These are phyloP conservation scores for Golubevia sp. DNA, from an alignment of 1,284 basidiomycete genomes.

Conservation along the genomic window DNA sequence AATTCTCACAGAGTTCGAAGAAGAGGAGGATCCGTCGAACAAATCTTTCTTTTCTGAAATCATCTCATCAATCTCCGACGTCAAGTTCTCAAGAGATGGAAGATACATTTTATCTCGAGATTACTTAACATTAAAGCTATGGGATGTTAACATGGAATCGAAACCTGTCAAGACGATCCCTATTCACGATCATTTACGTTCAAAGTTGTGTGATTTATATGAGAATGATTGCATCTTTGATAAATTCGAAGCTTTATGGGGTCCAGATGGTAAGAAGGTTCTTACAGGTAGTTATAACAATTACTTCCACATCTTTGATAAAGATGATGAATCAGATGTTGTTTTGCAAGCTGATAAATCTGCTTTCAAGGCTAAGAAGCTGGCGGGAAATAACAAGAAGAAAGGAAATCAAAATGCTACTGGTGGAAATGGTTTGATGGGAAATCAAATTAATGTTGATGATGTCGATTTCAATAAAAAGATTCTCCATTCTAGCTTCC, in stretches of 20 bases:
- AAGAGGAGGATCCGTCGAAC: slow-evolving; percentile 95
- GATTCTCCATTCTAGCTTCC: slow-evolving; percentile 59
- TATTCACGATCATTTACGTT: slow-evolving; percentile 96
- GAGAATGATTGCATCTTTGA: slow-evolving; percentile 99
- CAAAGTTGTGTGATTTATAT: slow-evolving; percentile 97
- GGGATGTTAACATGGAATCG: slow-evolving; percentile 99
- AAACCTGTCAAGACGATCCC: slow-evolving; percentile 96
- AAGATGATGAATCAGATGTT: slow-evolving; percentile 84
- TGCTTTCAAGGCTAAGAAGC: slow-evolving; percentile 98
- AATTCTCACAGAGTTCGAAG: slow-evolving; percentile 51
- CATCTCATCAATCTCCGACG: slow-evolving; percentile 98
- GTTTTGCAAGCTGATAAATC: slow-evolving; percentile 99
- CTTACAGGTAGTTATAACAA: slow-evolving; percentile 97
- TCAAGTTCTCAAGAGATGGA: slow-evolving; percentile 97
- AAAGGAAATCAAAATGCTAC: no score
- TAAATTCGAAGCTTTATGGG: slow-evolving; percentile 75
- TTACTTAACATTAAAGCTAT: slow-evolving; percentile 97
- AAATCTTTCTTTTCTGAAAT: slow-evolving; percentile 99
- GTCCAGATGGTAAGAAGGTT: slow-evolving; percentile 51
- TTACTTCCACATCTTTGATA: slow-evolving; percentile 99
- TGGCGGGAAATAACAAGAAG: no score
- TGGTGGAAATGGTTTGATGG: no score
- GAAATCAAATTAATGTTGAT: slow-evolving; percentile 42
- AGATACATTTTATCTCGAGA: slow-evolving; percentile 96
- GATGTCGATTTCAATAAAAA: slow-evolving; percentile 62